These are phyloP conservation scores for Cyberlindnera euphorbiae DNA, from an alignment of 805 yeast species.

Conservation along the genomic window DNA sequence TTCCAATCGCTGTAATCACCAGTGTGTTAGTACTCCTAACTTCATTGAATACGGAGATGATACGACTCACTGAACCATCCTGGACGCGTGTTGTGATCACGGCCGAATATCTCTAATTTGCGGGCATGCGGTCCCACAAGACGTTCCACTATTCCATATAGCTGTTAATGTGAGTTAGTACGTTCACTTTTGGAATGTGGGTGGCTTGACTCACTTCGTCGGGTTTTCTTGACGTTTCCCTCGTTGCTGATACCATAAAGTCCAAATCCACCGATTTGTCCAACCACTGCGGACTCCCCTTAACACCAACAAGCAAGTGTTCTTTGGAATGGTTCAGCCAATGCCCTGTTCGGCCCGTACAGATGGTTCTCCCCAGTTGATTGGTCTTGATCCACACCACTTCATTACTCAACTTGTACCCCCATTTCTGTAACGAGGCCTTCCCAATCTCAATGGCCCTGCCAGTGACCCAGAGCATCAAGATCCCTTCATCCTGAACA, in stretches of 20 bases:
- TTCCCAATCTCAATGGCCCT: constrained; percentile 88
- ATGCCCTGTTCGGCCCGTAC: constrained; percentile 95
- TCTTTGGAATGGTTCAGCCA: constrained; percentile 96
- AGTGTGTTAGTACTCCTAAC: neutral
- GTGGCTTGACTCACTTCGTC: constrained; percentile 65
- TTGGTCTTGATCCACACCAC: constrained; percentile 88
- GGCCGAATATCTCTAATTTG: constrained; percentile 85
- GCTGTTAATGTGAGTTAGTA: constrained; percentile 27
- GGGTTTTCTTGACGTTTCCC: constrained; percentile 89
- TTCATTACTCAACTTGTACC: constrained; percentile 74
- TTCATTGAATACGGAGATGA: neutral
- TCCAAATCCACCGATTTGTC: constrained; percentile 66
- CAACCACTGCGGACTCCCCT: constrained; percentile 76
- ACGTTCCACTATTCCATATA: constrained; percentile 80
- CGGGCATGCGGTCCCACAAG: constrained; percentile 72
- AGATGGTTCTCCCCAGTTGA: constrained; percentile 81
- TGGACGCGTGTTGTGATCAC: constrained; percentile 77
- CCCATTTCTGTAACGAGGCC: constrained; percentile 73
- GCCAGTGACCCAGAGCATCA: constrained; percentile 93
- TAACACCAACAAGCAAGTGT: constrained; percentile 79
- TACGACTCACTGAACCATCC: constrained; percentile 68
- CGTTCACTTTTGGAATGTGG: too few species aligned
- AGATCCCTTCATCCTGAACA: constrained; percentile 79
- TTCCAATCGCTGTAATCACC: constrained; percentile 50
- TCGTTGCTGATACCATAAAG: constrained; percentile 70